Evolutionary conservation across 2,329 filamentous ascomycete species (phyloP).

Genomic region (Colletotrichum australisinense): DNA sequence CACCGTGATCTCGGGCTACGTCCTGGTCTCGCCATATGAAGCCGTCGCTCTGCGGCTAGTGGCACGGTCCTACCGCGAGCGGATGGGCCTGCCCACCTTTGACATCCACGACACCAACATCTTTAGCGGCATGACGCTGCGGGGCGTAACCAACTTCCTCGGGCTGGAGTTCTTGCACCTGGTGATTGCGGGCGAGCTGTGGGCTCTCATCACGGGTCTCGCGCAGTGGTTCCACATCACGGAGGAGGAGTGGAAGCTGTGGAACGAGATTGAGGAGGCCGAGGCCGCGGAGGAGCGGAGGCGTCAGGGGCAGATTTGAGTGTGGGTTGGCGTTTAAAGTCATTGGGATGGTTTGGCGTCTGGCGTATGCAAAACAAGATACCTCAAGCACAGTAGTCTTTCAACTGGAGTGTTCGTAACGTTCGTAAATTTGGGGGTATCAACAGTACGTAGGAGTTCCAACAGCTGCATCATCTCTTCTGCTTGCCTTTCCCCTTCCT

Average conservation of each 20-base stretch:
- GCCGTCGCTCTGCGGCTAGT: slow-evolving; percentile 57
- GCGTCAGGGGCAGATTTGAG: slow-evolving; percentile 1
- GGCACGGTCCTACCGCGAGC: slow-evolving; percentile 54
- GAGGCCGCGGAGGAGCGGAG: slow-evolving; percentile 32
- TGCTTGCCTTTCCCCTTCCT: slow-evolving; percentile 34
- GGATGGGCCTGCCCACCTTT: slow-evolving; percentile 49
- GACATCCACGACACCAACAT: slow-evolving; percentile 53
- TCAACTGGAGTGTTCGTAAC: neutral
- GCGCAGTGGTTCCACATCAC: slow-evolving; percentile 54
- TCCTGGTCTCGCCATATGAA: slow-evolving; percentile 60
- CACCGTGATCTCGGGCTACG: slow-evolving; percentile 53
- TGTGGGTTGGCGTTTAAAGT: neutral
- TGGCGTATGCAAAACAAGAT: neutral
- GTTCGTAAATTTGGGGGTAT: slow-evolving; percentile 22
- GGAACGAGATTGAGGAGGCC: slow-evolving; percentile 45
- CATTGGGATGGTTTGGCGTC: neutral
- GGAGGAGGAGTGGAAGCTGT: slow-evolving; percentile 53
- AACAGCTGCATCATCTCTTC: neutral
- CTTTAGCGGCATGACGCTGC: slow-evolving; percentile 51
- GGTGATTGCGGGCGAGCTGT: slow-evolving; percentile 56
- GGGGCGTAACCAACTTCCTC: slow-evolving; percentile 57
- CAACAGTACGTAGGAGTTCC: neutral
- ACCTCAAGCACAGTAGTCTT: neutral
- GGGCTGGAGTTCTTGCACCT: slow-evolving; percentile 59
- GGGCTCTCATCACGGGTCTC: slow-evolving; percentile 53